Base-by-base conservation (phyloP, 176 grass and related monocot species). In the Bonia amplexicaulis region DNA sequence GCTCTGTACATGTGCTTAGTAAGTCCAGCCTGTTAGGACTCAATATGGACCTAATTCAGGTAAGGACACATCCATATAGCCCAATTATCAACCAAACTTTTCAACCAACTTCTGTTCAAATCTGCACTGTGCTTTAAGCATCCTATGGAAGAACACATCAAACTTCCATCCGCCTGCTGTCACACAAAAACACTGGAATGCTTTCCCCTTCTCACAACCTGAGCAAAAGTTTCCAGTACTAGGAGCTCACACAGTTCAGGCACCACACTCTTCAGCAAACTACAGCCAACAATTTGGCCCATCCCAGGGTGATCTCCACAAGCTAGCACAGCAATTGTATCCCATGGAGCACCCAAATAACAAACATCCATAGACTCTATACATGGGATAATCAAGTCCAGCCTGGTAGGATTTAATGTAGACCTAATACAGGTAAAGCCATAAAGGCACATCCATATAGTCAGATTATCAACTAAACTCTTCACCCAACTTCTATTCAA, bases 51-150 rank as follows among this genome's bases (percentile, higher is more conserved):
- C 54, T 77, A 40, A 55, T 46, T 58, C 9, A 33, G 7, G 0
- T 54, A 87, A 64, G 29, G 67, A 35, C 46, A 72, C 49, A 72
- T 33, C 61, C 71, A 82, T 53, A 81, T 39, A 82, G 41, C 59
- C 63, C 49, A 77, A 66, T 59, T 49, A 42, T 26, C 25, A 66
- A 35, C 6, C 51, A 65, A 45, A 70, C 65, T 77, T 53, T 29
- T 57, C 67, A 78, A 57, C 57, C 27, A 70, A 45, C 26, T 72
- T 90, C 27, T 73, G 76, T 46, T 78, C 54, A 64, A 49, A 29
- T 82, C 42, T 86, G 66, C 35, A 64, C 10, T 68, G 40, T 54
- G 74, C 55, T 84, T 84, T 78, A 33, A 79, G 14, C 59, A 68
- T 80, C 27, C 45, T 49, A 46, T 11, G 33, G 49, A 80, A 67